Evolutionary conservation across 2,329 filamentous ascomycete species (phyloP).

Genomic region (Trichoderma harzianum): DNA sequence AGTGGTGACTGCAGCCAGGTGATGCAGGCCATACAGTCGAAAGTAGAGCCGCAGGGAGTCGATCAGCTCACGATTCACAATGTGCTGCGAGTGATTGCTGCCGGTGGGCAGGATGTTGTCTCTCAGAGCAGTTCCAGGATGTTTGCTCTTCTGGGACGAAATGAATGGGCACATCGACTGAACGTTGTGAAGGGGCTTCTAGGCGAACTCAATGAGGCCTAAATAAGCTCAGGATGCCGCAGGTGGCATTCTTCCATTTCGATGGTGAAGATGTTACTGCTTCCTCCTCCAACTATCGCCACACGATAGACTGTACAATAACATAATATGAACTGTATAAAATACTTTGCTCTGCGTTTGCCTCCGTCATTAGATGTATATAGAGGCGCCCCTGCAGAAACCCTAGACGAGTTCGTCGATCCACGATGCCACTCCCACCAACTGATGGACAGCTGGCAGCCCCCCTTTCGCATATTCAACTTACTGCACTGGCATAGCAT

Average conservation of each 20-base stretch:
- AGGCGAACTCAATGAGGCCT: slow-evolving; percentile 10
- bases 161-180: slow-evolving; percentile 34
- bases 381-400: not conserved
- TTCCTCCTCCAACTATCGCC: not conserved
- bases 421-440: not conserved
- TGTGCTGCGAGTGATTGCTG: slow-evolving; percentile 31
- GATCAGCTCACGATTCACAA: slow-evolving; percentile 27
- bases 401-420: not conserved
- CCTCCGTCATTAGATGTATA: not conserved
- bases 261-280: not conserved
- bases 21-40: slow-evolving; percentile 21
- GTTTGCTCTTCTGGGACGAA: slow-evolving; percentile 34
- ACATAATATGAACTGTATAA: not conserved
- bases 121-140: slow-evolving; percentile 30
- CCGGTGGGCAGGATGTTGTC: slow-evolving; percentile 30
- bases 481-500: not conserved
- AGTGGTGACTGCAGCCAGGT: slow-evolving; percentile 17
- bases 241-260: not conserved
- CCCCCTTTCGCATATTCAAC: not conserved
- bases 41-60: slow-evolving; percentile 19
- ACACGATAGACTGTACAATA: not conserved
- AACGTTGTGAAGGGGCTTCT: slow-evolving; percentile 24
- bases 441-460: not conserved
- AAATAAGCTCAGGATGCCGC: not conserved
- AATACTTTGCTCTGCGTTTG: not conserved